A percentile compares a stretch with the other conserved stretches of the same genome.
Conservation (phyloP, 2,329 filamentous ascomycete genomes). For the Cadophora sp. region DNA sequence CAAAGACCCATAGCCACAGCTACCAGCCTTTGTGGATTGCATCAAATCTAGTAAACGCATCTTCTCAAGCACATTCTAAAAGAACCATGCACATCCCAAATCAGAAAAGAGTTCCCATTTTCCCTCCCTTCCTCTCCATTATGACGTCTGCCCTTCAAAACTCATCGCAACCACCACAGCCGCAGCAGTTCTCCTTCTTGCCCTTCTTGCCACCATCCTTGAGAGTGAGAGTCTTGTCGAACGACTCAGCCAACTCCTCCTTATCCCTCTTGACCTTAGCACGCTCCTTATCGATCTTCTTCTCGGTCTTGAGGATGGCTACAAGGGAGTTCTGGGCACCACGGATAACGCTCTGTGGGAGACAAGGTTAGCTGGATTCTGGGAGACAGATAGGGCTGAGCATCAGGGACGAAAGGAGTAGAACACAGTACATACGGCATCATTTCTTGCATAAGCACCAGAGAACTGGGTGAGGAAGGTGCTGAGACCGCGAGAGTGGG, state of each 20-base stretch:
- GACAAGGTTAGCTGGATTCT: not conserved
- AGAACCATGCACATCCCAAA: not conserved
- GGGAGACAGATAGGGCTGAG: no score
- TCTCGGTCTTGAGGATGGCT: slow-evolving; percentile 8
- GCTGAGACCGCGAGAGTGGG: not conserved
- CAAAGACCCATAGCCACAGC: no score
- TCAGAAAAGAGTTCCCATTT: not conserved
- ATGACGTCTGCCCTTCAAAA: not conserved
- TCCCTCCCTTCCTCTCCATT: not conserved
- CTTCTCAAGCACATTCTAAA: no score
- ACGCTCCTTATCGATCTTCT: slow-evolving; percentile 17
- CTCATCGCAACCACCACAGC: slow-evolving; percentile 4
- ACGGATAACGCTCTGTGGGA: not conserved
- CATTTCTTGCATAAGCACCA: not conserved
- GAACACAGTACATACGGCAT: not conserved
- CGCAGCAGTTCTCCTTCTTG: slow-evolving; percentile 5
- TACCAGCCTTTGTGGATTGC: no score
- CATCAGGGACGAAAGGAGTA: not conserved
- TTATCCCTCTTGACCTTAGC: slow-evolving; percentile 13
- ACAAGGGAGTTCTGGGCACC: not conserved
- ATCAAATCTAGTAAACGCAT: no score
- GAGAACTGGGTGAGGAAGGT: slow-evolving; percentile 15
- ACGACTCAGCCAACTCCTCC: slow-evolving; percentile 14
- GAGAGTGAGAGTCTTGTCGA: slow-evolving; percentile 4
- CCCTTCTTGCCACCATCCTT: not conserved